Conservation (phyloP, 345 rosid species). For the Odontarrhena argentea region DNA sequence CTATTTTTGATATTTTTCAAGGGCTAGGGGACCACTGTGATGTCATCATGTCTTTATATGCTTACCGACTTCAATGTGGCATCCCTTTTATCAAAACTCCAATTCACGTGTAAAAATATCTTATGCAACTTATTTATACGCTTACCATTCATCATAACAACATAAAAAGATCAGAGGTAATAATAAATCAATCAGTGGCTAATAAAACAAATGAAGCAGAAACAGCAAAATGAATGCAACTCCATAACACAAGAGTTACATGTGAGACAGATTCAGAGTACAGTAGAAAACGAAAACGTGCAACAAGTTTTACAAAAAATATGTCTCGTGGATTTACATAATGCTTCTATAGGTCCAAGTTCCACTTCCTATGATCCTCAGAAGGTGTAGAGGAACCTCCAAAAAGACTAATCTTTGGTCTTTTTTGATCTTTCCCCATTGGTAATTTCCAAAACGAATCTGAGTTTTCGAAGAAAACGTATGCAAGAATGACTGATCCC, state of each 20-base stretch:
- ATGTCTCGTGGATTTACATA: constrained; percentile 42
- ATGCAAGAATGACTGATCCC: constrained; percentile 77
- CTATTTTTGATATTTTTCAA: constrained; percentile 8
- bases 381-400: constrained; percentile 62
- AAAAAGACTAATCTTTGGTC: constrained; percentile 56
- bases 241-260: constrained; percentile 1
- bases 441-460: constrained; percentile 89
- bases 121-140: not conserved
- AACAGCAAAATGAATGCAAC: not conserved
- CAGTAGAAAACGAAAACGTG: not conserved
- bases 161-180: not conserved
- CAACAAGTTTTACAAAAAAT: not conserved
- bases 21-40: constrained; percentile 19
- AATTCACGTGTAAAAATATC: not conserved
- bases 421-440: constrained; percentile 52
- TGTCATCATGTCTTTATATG: constrained; percentile 6
- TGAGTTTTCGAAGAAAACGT: constrained; percentile 79
- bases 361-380: constrained; percentile 65
- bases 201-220: not conserved
- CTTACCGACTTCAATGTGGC: not conserved
- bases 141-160: too few relatives aligned
- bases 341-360: constrained; percentile 58
- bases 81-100: not conserved
- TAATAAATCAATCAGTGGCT: not conserved
- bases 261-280: constrained; percentile 11